Base-by-base conservation (phyloP, 768 basidiomycete genomes). In the Galerina marginata region DNA sequence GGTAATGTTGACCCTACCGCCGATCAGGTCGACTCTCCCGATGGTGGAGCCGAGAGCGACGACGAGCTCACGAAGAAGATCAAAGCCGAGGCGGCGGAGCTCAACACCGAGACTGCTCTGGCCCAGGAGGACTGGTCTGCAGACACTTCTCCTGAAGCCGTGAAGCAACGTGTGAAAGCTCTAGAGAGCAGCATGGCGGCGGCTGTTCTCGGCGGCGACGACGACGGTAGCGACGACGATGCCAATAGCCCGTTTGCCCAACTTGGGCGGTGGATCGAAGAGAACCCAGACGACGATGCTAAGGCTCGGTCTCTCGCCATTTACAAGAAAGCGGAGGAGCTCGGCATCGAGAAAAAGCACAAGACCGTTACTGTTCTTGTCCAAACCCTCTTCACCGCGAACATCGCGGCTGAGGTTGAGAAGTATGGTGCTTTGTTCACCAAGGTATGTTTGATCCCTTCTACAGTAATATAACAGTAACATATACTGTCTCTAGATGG, bases 311-410 rank as follows among this genome's bases (percentile, higher is more conserved):
- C 87, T 26, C 80, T 91, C 52, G 86, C 89, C 23, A 85, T 96
- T 43, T 94, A 82, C 79, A 91, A 93, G 76, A 95, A 95, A 78
- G 91, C 91, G 1, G 90, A 96, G 69, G 95, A 96, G 52, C 71
- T 95, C 23, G 93, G 92, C 44, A 90, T 99, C 63, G 94, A 92
- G 71, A 95, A 92, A 81, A 99, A 97, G 76, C 93, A 98, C 82
- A 96, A 91, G 82, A 84, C 91, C 0, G 79, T 96, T 36, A 83
- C 90, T 61, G 88, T 95, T 45, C 78, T 99, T 55, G 90, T 88
- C 16, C 91, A 96, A 72, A 83, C 87, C 6, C 79, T 99, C 57
- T 98, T 98, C 76, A 89, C 89, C 7, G 84, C 84, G 43, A 79
- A 93, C 38, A 84, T 92, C 25, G 71, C 91, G 10, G 70, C 73